A percentile compares a stretch with the other conserved stretches of the same genome.
These are phyloP conservation scores for Candida montana DNA, from an alignment of 805 yeast genomes.

Conservation along the genomic window DNA sequence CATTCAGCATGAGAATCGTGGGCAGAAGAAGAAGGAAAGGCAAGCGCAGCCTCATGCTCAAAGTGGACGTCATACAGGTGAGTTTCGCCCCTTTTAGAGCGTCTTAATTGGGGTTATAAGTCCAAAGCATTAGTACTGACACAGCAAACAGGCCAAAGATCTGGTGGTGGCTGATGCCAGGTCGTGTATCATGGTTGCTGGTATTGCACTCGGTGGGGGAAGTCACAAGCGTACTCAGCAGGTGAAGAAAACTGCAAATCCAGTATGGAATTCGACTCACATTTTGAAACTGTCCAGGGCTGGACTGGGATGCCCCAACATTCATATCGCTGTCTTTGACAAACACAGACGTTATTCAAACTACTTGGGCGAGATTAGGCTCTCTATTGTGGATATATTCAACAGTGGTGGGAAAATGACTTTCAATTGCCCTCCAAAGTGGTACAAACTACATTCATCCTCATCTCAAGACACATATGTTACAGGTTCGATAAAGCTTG, in stretches of 20 bases:
- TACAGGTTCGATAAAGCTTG: conserved; percentile 42
- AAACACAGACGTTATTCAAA: conserved; percentile 23
- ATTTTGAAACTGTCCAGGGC: conserved; percentile 11
- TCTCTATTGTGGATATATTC: conserved; percentile 19
- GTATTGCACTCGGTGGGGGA: conserved; percentile 18
- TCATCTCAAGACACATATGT: conserved; percentile 36
- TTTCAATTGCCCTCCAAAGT: conserved; percentile 27
- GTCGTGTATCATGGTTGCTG: conserved; percentile 18
- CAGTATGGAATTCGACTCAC: conserved; percentile 19
- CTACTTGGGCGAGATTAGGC: conserved; percentile 24
- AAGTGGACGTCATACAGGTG: conserved; percentile 17
- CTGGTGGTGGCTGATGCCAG: conserved; percentile 16
- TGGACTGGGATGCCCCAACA: conserved; percentile 11
- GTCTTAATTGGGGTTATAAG: too few relatives aligned
- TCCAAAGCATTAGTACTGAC: too few relatives aligned
- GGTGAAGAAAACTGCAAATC: conserved; percentile 20
- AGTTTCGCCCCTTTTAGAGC: neutral
- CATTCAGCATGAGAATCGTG: conserved; percentile 10
- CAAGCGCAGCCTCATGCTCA: conserved; percentile 11
- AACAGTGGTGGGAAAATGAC: conserved; percentile 7
- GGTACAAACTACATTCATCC: conserved; percentile 42
- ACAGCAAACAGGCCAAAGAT: conserved; percentile 24
- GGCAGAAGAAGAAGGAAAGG: conserved; percentile 3
- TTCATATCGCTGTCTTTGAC: conserved; percentile 24
- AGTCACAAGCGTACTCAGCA: conserved; percentile 18